phyloP scores from a whole-genome alignment of 2,329 filamentous ascomycete species.

The Magnaporthales sp. region DNA sequence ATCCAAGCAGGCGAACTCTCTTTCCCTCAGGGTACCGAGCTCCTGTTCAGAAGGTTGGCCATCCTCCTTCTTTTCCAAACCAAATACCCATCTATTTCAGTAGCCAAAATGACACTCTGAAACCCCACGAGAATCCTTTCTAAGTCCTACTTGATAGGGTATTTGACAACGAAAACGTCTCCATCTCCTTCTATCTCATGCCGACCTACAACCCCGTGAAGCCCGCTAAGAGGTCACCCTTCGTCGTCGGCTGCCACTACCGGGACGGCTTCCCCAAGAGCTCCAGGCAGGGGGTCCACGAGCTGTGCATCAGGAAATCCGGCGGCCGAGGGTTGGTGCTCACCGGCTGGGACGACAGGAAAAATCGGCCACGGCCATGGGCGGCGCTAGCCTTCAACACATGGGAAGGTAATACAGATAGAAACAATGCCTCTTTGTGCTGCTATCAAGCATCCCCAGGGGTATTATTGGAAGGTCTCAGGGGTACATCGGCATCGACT shows the following conservation, averaged over 20 bases:
- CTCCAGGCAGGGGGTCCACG: constrained; percentile 42
- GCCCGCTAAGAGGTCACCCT: constrained; percentile 31
- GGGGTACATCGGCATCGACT: neutral
- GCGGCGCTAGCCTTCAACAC: constrained; percentile 46
- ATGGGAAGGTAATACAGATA: constrained; percentile 48
- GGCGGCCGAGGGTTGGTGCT: constrained; percentile 40
- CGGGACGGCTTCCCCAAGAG: constrained; percentile 32
- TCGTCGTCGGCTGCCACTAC: constrained; percentile 36
- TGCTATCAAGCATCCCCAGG: neutral
- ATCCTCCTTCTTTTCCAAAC: neutral
- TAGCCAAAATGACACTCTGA: constrained; percentile 35
- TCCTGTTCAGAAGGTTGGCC: neutral
- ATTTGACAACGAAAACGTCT: constrained; percentile 47
- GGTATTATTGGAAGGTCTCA: neutral
- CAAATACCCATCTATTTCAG: constrained; percentile 12
- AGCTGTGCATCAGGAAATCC: constrained; percentile 39
- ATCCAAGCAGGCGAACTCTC: neutral
- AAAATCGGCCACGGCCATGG: constrained; percentile 40
- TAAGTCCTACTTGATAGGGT: constrained; percentile 42
- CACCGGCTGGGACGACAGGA: constrained; percentile 39
- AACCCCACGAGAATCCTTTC: constrained; percentile 31
- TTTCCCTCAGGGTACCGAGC: neutral
- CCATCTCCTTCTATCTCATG: constrained; percentile 41
- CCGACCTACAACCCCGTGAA: constrained; percentile 11
- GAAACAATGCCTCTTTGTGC: neutral